Evolutionary conservation across 2,329 filamentous ascomycete species (phyloP).

Genomic region (Claviceps africana): DNA sequence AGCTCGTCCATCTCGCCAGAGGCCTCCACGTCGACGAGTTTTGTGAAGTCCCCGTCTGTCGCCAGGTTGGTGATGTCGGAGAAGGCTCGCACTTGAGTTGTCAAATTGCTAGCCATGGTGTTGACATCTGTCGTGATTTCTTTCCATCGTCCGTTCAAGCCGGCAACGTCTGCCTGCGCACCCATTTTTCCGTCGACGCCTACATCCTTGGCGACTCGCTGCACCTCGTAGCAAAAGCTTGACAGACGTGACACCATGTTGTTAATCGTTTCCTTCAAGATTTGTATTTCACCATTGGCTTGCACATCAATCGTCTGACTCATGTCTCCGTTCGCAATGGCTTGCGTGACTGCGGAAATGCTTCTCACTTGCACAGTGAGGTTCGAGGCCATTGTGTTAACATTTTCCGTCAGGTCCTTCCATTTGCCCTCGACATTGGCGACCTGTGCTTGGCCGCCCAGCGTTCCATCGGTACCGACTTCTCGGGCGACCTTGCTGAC

Average conservation of each 20-base stretch:
- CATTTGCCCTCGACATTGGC: constrained; percentile 95
- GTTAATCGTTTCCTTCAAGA: constrained; percentile 92
- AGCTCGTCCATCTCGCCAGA: constrained; percentile 98
- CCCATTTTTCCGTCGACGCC: constrained; percentile 98
- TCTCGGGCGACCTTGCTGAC: constrained; percentile 92
- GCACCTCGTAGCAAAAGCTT: constrained; percentile 91
- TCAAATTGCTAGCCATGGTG: constrained; percentile 70
- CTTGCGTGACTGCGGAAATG: constrained; percentile 88
- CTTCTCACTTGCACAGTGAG: constrained; percentile 66
- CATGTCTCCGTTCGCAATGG: constrained; percentile 91
- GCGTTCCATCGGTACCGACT: constrained; percentile 88
- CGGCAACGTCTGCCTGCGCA: constrained; percentile 86
- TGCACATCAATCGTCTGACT: constrained; percentile 92
- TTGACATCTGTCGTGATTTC: constrained; percentile 97
- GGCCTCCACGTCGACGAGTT: constrained; percentile 90
- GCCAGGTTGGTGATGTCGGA: constrained; percentile 97
- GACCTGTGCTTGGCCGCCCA: constrained; percentile 86
- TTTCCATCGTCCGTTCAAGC: constrained; percentile 89
- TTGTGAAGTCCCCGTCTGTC: constrained; percentile 93
- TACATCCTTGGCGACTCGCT: constrained; percentile 89
- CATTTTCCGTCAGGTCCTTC: constrained; percentile 89
- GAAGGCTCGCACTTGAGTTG: constrained; percentile 93
- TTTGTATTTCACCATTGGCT: constrained; percentile 85
- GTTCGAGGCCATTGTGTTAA: constrained; percentile 63
- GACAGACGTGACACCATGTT: constrained; percentile 96